Conservation (phyloP, 257 asterid genomes). For the Gardenia jasminoides region DNA sequence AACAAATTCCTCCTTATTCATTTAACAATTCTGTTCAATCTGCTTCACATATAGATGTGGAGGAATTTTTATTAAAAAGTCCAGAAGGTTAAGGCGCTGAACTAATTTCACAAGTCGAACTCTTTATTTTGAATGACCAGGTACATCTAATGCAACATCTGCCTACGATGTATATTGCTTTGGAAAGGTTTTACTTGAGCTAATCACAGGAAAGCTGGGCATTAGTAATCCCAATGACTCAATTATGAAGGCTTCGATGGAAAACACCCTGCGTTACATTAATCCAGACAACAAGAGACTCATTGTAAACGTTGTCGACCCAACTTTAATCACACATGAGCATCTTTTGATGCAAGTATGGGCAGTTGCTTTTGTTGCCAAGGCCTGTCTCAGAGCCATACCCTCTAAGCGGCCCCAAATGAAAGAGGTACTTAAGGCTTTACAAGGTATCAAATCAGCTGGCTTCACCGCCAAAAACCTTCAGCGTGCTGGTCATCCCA, state of each 20-base stretch:
- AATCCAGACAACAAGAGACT: slow-evolving; percentile 18
- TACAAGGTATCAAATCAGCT: slow-evolving; percentile 52
- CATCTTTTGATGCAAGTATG: slow-evolving; percentile 1
- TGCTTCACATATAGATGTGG: not conserved
- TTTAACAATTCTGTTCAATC: not conserved
- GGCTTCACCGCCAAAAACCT: slow-evolving; percentile 72
- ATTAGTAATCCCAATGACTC: not conserved
- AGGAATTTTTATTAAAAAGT: not conserved
- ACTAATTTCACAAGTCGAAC: not conserved
- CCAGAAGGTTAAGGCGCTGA: not conserved
- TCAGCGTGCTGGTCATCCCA: slow-evolving; percentile 31
- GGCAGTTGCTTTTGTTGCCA: slow-evolving; percentile 1
- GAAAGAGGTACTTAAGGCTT: slow-evolving; percentile 67
- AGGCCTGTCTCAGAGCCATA: not conserved
- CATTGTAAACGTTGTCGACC: not conserved
- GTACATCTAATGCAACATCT: slow-evolving; percentile 2
- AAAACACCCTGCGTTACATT: slow-evolving; percentile 24
- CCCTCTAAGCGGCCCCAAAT: slow-evolving; percentile 43
- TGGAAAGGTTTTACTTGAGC: slow-evolving; percentile 17
- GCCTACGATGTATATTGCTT: slow-evolving; percentile 18
- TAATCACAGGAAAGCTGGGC: not conserved
- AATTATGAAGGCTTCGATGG: slow-evolving; percentile 28
- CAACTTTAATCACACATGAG: not conserved
- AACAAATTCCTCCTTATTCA: not conserved
- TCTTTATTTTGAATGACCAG: slow-evolving; percentile 1